Conservation (phyloP, 2,329 filamentous ascomycete genomes). For the Penicillium sp. region DNA sequence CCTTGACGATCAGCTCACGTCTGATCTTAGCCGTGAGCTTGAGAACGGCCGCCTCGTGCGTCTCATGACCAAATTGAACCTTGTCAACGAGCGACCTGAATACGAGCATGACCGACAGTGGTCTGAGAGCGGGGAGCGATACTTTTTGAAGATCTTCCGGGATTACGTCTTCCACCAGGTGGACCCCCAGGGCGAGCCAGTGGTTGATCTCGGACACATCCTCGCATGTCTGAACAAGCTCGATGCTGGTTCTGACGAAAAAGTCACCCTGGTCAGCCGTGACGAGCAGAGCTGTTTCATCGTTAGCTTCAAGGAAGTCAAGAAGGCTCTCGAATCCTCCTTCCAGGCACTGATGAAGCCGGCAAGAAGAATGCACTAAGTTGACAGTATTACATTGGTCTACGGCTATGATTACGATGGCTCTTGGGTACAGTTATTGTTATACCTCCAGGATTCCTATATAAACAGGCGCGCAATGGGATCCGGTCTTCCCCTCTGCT, state of each 20-base stretch:
- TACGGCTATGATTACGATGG: conserved; percentile 3
- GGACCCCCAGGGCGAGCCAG: conserved; percentile 76
- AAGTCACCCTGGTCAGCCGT: conserved; percentile 77
- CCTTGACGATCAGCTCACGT: conserved; percentile 69
- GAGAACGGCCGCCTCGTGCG: conserved; percentile 87
- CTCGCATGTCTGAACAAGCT: conserved; percentile 85
- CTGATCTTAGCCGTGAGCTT: conserved; percentile 72
- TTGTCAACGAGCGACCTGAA: conserved; percentile 87
- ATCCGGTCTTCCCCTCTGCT: neutral
- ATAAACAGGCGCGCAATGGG: neutral
- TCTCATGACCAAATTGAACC: conserved; percentile 76
- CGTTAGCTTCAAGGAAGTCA: conserved; percentile 86
- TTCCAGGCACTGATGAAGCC: conserved; percentile 58
- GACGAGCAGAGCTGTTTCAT: conserved; percentile 89
- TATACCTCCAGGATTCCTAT: neutral
- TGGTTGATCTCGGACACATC: conserved; percentile 84
- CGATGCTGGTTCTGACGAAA: conserved; percentile 85
- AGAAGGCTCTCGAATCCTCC: conserved; percentile 59
- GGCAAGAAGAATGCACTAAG: conserved; percentile 36
- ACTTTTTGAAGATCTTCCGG: conserved; percentile 89
- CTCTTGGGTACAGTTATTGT: neutral
- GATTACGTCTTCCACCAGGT: conserved; percentile 98
- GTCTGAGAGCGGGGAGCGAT: conserved; percentile 90
- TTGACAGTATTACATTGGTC: neutral
- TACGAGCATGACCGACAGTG: conserved; percentile 73